These are phyloP conservation scores for Hypocrella siamensis DNA, from an alignment of 2,329 filamentous ascomycete species.

Conservation along the genomic window DNA sequence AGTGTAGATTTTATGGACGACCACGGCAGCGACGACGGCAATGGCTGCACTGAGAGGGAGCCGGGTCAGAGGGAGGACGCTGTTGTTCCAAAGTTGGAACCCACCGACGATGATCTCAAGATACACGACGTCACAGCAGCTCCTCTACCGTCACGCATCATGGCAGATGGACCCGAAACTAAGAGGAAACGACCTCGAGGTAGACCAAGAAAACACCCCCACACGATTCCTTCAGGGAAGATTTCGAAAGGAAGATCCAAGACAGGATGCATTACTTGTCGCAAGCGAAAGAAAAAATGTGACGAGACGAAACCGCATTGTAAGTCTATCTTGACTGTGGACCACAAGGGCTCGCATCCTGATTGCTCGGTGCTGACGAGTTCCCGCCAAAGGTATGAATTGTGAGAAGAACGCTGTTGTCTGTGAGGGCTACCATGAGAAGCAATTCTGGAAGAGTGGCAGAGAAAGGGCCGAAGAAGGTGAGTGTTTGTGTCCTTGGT, in stretches of 20 bases:
- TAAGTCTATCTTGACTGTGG: constrained; percentile 14
- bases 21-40: constrained; percentile 23
- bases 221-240: constrained; percentile 47
- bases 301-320: constrained; percentile 53
- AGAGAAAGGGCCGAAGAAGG: constrained; percentile 60
- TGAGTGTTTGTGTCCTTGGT: too few relatives aligned
- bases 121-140: constrained; percentile 35
- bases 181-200: constrained; percentile 56
- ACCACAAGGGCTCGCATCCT: not conserved
- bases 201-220: constrained; percentile 66
- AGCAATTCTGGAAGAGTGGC: constrained; percentile 76
- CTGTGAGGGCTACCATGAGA: constrained; percentile 80
- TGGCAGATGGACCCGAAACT: constrained; percentile 12
- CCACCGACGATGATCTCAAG: constrained; percentile 37
- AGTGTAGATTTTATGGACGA: constrained; percentile 22
- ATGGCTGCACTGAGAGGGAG: constrained; percentile 36
- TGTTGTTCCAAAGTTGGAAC: constrained; percentile 39
- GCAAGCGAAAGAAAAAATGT: constrained; percentile 58
- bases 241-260: constrained; percentile 62
- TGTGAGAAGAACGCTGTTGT: constrained; percentile 89
- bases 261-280: constrained; percentile 52
- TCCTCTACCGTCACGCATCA: constrained; percentile 9
- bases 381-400: constrained; percentile 56
- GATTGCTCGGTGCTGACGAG: not conserved
- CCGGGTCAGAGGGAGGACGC: constrained; percentile 27